phyloP scores from a whole-genome alignment of 1,284 basidiomycete genomes.

The Marasmius oreades region DNA sequence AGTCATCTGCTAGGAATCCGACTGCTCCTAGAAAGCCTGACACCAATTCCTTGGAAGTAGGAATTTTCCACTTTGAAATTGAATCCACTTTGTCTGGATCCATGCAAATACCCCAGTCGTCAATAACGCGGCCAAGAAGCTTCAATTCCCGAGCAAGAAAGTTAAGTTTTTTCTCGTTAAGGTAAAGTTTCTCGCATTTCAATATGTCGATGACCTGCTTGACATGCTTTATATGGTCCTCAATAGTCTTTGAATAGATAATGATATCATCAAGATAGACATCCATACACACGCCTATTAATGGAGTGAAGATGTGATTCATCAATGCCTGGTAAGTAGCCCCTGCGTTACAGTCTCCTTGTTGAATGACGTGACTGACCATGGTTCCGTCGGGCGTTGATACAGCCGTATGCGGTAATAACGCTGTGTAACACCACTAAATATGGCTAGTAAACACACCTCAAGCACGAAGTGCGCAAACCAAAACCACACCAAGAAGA shows the following conservation, averaged over 20 bases:
- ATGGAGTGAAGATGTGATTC: slow-evolving; percentile 25
- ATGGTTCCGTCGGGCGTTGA: slow-evolving; percentile 27
- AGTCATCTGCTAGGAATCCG: slow-evolving; percentile 22
- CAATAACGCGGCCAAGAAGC: slow-evolving; percentile 23
- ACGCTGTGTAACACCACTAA: too few relatives aligned
- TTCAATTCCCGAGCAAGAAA: slow-evolving; percentile 21
- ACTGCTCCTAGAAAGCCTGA: slow-evolving; percentile 23
- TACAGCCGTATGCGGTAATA: slow-evolving; percentile 15
- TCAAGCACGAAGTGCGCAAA: too few relatives aligned
- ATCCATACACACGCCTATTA: slow-evolving; percentile 25
- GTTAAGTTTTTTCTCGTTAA: slow-evolving; percentile 23
- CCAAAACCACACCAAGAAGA: too few relatives aligned
- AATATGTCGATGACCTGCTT: slow-evolving; percentile 20
- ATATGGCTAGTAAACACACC: too few relatives aligned
- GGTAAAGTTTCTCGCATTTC: slow-evolving; percentile 17
- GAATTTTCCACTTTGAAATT: slow-evolving; percentile 23
- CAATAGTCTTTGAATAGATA: slow-evolving; percentile 23
- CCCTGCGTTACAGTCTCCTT: slow-evolving; percentile 25
- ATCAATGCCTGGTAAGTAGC: slow-evolving; percentile 24
- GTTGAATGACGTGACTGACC: slow-evolving; percentile 26
- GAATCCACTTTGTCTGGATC: slow-evolving; percentile 26
- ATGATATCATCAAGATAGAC: slow-evolving; percentile 16
- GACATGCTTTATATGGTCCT: slow-evolving; percentile 26
- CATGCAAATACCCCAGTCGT: slow-evolving; percentile 24
- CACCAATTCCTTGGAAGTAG: slow-evolving; percentile 14